A percentile compares a stretch with the other conserved stretches of the same genome.
These are phyloP conservation scores for Ogataea henricii DNA, from an alignment of 805 yeast genomes.

Conservation along the genomic window DNA sequence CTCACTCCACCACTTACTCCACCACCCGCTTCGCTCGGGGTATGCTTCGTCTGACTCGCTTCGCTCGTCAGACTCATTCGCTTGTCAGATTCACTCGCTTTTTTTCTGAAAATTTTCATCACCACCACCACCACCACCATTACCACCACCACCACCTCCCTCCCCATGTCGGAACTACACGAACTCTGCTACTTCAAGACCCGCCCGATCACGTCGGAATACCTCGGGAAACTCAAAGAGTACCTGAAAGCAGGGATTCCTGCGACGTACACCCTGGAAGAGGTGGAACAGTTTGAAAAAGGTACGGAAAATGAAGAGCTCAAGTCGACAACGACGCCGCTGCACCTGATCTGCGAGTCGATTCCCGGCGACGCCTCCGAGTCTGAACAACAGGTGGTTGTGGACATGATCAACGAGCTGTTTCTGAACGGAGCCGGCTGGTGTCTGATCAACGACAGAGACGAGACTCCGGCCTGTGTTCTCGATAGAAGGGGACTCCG, in stretches of 20 bases:
- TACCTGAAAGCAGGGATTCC: slow-evolving; percentile 70
- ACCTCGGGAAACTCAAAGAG: slow-evolving; percentile 46
- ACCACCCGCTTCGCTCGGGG: no score
- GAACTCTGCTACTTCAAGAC: slow-evolving; percentile 53
- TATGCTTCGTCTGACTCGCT: background rate
- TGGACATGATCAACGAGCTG: slow-evolving; percentile 59
- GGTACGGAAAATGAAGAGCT: slow-evolving; percentile 39
- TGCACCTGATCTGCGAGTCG: slow-evolving; percentile 66
- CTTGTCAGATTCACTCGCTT: no score
- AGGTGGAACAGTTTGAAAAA: slow-evolving; percentile 59
- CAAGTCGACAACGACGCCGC: slow-evolving; percentile 69
- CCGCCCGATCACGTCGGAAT: slow-evolving; percentile 52
- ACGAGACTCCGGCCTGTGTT: slow-evolving; percentile 85
- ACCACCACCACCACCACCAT: background rate
- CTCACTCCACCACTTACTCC: background rate
- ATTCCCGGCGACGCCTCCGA: slow-evolving; percentile 42
- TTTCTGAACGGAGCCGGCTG: slow-evolving; percentile 92
- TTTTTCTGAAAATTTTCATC: background rate
- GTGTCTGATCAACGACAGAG: slow-evolving; percentile 72
- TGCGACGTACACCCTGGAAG: slow-evolving; percentile 80
- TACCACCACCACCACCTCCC: background rate
- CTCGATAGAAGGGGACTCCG: slow-evolving; percentile 53
- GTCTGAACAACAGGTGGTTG: slow-evolving; percentile 48
- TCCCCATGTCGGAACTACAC: slow-evolving; percentile 75
- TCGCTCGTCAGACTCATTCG: background rate